phyloP scores from a whole-genome alignment of 768 basidiomycete genomes.

The Gymnopilus junonius region DNA sequence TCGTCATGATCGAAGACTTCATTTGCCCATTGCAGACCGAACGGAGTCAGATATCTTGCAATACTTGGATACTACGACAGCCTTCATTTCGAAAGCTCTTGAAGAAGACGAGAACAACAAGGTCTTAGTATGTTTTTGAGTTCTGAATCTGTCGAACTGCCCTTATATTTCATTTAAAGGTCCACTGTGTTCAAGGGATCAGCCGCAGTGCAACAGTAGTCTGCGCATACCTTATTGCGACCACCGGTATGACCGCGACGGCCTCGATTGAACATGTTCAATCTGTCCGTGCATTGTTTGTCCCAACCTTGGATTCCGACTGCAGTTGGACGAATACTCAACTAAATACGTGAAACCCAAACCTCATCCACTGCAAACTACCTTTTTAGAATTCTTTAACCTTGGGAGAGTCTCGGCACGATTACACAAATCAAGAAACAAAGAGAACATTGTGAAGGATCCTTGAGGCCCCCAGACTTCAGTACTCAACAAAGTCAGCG shows the following conservation, averaged over 20 bases:
- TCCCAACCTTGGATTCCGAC: conserved; percentile 71
- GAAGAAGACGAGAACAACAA: conserved; percentile 38
- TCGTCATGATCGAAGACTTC: conserved; percentile 45
- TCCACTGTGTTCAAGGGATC: conserved; percentile 79
- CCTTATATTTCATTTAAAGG: conserved; percentile 40
- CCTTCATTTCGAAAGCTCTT: conserved; percentile 39
- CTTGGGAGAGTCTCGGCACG: conserved; percentile 31
- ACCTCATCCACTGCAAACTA: conserved; percentile 9
- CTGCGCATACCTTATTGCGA: conserved; percentile 69
- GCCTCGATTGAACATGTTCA: conserved; percentile 62
- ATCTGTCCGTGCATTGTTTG: conserved; percentile 59
- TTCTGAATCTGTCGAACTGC: neutral
- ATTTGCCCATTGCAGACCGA: conserved; percentile 45
- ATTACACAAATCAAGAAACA: conserved; percentile 32
- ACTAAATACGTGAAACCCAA: conserved; percentile 29
- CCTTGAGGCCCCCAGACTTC: conserved; percentile 2
- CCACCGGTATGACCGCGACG: conserved; percentile 51
- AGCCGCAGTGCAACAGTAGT: conserved; percentile 79
- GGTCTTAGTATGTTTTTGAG: conserved; percentile 36
- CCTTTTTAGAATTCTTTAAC: conserved; percentile 14
- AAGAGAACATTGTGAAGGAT: neutral
- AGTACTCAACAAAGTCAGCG: neutral
- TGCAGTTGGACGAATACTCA: conserved; percentile 54
- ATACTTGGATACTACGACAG: conserved; percentile 39
- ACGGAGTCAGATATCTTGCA: conserved; percentile 34